Base-by-base conservation (phyloP, 78 protist genomes). In the Creolimax fragrantissima region DNA sequence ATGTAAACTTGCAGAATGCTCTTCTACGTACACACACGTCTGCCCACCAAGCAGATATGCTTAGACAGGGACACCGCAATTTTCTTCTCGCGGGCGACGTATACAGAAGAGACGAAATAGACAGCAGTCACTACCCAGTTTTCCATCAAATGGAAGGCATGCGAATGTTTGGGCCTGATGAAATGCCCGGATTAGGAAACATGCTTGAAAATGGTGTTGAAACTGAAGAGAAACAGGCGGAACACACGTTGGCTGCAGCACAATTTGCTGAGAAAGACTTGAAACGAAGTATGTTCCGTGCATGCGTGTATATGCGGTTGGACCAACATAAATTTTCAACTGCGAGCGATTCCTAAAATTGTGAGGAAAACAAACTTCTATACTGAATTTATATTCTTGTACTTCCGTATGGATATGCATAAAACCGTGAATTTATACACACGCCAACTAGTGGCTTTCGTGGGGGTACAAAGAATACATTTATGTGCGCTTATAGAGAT, bases 61-160 rank as follows among this genome's bases (percentile, higher is more conserved):
- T 94, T 41, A 2, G 44, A 3, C 43, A 39, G 39, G 90, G 95
- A 3, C 7, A 92, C 3, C 41, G 45, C 41, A 93, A 96, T 3
- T 96, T 97, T 74, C 86, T 97, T 11, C 95, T 95, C 5, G 95
- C 95, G 2, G 97, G 97, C 36, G 98, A 97, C 81, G 97, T 95
- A 32, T 96, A 95, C 81, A 83, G 98, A 32, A 84, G 98, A 2
- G 98, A 96, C 85, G 95, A 95, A 81, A 93, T 97, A 89, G 98
- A 96, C 86, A 39, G 84, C 83, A 89, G 96, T 3, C 98, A 96
- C 84, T 97, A 96, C 88, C 97, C 97, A 3, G 95, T 94, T 4
- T 97, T 97, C 44, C 98, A 97, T 83, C 98, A 96, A 91, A 91
- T 93, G 94, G 89, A 86, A 36, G 90, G 74, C 24, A 58, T 58